phyloP scores from a whole-genome alignment of 1,139 yeast species.

The Candida frijolesensis region DNA sequence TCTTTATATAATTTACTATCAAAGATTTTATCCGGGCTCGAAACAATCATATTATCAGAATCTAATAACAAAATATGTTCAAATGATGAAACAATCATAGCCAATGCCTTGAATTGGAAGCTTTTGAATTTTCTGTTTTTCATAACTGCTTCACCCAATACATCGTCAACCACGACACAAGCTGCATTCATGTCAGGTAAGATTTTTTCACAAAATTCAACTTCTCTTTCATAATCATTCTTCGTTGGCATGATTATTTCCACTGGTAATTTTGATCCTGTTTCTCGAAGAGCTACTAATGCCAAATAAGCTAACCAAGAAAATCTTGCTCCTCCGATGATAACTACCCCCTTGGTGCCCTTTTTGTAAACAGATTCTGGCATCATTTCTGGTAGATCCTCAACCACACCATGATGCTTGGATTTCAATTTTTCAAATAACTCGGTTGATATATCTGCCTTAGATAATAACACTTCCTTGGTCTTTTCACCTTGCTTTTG shows the following conservation, averaged over 20 bases:
- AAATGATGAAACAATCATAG: conserved; percentile 42
- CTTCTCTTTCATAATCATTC: conserved; percentile 32
- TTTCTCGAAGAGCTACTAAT: conserved; percentile 32
- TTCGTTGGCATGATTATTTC: conserved; percentile 40
- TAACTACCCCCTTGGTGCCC: conserved; percentile 34
- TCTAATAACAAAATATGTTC: conserved; percentile 45
- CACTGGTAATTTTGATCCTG: conserved; percentile 40
- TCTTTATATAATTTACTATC: conserved; percentile 53
- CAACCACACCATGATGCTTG: conserved; percentile 28
- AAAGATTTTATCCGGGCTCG: conserved; percentile 48
- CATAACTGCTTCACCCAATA: conserved; percentile 38
- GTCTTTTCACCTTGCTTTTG: conserved; percentile 29
- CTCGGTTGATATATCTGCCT: conserved; percentile 29
- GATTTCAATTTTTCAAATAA: conserved; percentile 24
- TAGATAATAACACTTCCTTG: conserved; percentile 31
- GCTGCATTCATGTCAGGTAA: conserved; percentile 30
- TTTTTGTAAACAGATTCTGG: conserved; percentile 26
- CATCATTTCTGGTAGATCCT: conserved; percentile 28
- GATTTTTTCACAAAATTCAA: conserved; percentile 26
- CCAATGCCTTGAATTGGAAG: conserved; percentile 46
- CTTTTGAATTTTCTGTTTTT: conserved; percentile 32
- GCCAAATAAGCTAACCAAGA: conserved; percentile 45
- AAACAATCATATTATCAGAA: conserved; percentile 42
- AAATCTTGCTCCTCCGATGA: conserved; percentile 42
- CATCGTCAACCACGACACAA: conserved; percentile 39